A percentile compares a stretch with the other conserved stretches of the same genome.
Conservation (phyloP, 805 yeast genomes). For the Yamadazyma sp. region DNA sequence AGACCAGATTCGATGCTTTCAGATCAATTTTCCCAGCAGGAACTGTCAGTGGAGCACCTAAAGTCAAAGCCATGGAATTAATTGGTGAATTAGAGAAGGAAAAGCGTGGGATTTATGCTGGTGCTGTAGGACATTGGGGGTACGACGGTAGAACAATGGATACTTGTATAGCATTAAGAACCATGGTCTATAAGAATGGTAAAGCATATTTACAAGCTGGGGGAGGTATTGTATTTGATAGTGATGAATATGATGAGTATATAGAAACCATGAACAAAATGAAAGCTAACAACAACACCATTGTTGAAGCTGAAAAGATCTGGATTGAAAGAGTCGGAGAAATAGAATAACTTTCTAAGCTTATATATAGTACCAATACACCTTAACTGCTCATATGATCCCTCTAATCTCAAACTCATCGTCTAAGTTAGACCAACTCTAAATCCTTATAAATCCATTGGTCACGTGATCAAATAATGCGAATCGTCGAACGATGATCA, state of each 20-base stretch:
- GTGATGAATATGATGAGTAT: slow-evolving; percentile 94
- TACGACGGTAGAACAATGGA: slow-evolving; percentile 95
- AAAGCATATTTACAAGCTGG: slow-evolving; percentile 96
- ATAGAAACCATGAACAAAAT: slow-evolving; percentile 96
- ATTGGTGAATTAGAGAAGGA: slow-evolving; percentile 87
- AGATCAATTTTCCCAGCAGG: slow-evolving; percentile 99
- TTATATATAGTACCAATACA: no score
- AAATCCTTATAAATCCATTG: no score
- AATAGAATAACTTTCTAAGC: background rate
- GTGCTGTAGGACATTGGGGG: slow-evolving; percentile 98
- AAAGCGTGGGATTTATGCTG: slow-evolving; percentile 95
- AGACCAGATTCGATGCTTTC: slow-evolving; percentile 93
- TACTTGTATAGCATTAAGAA: slow-evolving; percentile 95
- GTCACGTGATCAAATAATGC: slow-evolving; percentile 5
- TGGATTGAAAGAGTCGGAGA: slow-evolving; percentile 49
- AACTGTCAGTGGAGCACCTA: slow-evolving; percentile 98
- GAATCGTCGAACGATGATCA: slow-evolving; percentile 19
- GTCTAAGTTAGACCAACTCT: background rate
- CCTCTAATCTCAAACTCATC: background rate
- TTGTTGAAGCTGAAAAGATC: slow-evolving; percentile 85
- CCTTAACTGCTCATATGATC: no score
- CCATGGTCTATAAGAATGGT: slow-evolving; percentile 93
- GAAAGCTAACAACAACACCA: slow-evolving; percentile 87
- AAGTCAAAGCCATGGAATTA: slow-evolving; percentile 93
- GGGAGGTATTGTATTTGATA: slow-evolving; percentile 95